Evolutionary conservation across 768 basidiomycete species (phyloP).

Genomic region (Pleurotus giganteus): DNA sequence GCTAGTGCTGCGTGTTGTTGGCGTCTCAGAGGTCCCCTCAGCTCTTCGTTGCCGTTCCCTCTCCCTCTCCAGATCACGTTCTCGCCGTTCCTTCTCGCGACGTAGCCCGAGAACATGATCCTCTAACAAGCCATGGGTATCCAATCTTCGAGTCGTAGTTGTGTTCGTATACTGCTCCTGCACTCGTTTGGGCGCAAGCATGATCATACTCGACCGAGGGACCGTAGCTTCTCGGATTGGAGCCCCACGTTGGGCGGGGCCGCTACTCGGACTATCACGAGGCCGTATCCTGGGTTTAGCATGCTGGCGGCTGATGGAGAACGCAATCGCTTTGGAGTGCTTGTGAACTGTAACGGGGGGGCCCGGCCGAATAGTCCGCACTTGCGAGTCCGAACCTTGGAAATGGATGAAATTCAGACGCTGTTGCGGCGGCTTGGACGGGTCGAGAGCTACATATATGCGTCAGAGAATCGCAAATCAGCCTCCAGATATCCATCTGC

Average conservation of each 20-base stretch:
- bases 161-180: constrained; percentile 80
- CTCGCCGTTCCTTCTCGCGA: constrained; percentile 15
- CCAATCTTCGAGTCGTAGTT: constrained; percentile 64
- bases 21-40: constrained; percentile 22
- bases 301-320: constrained; percentile 68
- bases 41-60: constrained; percentile 23
- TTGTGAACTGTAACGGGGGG: constrained; percentile 75
- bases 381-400: constrained; percentile 43
- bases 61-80: constrained; percentile 17
- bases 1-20: constrained; percentile 26
- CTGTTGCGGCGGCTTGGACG: constrained; percentile 62
- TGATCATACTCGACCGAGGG: constrained; percentile 42
- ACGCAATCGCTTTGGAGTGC: constrained; percentile 76
- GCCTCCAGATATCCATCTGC: neutral
- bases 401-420: constrained; percentile 62
- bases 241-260: constrained; percentile 10
- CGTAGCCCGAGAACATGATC: constrained; percentile 32
- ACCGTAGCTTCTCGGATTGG: neutral
- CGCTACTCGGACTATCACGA: constrained; percentile 10
- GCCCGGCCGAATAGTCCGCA: constrained; percentile 41
- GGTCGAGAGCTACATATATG: constrained; percentile 37
- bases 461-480: constrained; percentile 4
- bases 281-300: constrained; percentile 33
- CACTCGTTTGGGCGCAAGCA: constrained; percentile 73
- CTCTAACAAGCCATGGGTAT: constrained; percentile 64